Evolutionary conservation across 345 rosid genomes (phyloP), one percentile per base, ranked within the genome.

Genomic region (Gossypium raimondii): DNA sequence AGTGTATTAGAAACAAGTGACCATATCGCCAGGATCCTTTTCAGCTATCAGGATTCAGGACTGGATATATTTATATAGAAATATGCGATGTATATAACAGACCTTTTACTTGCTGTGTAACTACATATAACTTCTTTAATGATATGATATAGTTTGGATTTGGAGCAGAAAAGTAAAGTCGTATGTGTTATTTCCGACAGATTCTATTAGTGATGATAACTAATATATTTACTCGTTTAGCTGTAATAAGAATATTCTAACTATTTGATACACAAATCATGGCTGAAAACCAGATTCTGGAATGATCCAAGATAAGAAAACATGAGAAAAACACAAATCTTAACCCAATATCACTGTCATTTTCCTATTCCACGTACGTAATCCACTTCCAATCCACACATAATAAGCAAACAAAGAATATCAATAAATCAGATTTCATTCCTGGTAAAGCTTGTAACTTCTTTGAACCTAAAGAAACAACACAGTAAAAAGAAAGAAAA

Each of bases 1-100:
- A 81, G 89, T 79, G 51, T 75, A 81, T 52, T 83, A 78, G 80
- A 79, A 50, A 25, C 44, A 18, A 11, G 9, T 20, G n/a, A 45
- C 5, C 38, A 13, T 7, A 9, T 7, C 58, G 48, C 12, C 57
- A 22, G 57, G 43, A 38, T 22, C 17, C 17, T 44, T 2, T 11
- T 11, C 70, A n/a, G 7, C 17, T 65, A 43, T 16, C 20, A 62
- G 67, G 45, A 20, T 66, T 16, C 20, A 34, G 67, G 45, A 20
- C 44, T 66, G 29, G 11, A 44, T 5, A 18, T 66, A 22, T n/a
- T 11, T 45, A 22, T 68, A 13, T 68, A 5, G 7, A 34, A 34
- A 34, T 34, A 34, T 34, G 41, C 0, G 41, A 48, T 67, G 24
- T 67, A 24, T 11, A 11, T 45, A 34, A 34, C 41, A 34, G 41